phyloP scores from a whole-genome alignment of 768 basidiomycete species.

The Hemileccinum impolitum region DNA sequence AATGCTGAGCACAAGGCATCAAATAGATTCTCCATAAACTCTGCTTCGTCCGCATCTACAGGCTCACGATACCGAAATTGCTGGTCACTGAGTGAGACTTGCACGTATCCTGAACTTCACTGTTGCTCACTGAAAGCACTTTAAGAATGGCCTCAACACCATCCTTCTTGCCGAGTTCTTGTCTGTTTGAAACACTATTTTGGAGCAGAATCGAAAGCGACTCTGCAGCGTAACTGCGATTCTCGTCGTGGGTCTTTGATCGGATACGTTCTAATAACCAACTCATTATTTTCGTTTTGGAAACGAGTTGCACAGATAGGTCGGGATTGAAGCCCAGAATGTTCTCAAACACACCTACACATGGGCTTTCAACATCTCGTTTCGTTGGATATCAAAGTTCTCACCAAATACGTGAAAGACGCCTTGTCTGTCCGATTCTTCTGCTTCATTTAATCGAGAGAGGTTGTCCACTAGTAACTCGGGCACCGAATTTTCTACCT shows the following conservation, averaged over 20 bases:
- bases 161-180: constrained; percentile 65
- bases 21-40: constrained; percentile 98
- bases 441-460: constrained; percentile 79
- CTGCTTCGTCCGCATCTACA: constrained; percentile 81
- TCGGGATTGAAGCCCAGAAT: constrained; percentile 81
- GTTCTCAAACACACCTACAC: constrained; percentile 89
- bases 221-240: constrained; percentile 91
- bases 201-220: constrained; percentile 89
- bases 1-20: constrained; percentile 86
- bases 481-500: constrained; percentile 82
- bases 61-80: constrained; percentile 88
- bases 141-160: constrained; percentile 78
- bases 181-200: constrained; percentile 62
- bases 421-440: constrained; percentile 89
- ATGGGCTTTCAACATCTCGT: not conserved
- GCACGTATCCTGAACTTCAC: not conserved
- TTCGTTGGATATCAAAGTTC: constrained; percentile 2
- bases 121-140: constrained; percentile 68
- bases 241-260: constrained; percentile 77
- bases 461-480: constrained; percentile 91
- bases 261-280: constrained; percentile 82
- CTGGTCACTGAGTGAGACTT: constrained; percentile 38
- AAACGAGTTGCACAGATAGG: constrained; percentile 64
- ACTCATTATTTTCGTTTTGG: constrained; percentile 68
- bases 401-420: constrained; percentile 89